These are phyloP conservation scores for Fusarium kyushuense DNA, from an alignment of 2,329 filamentous ascomycete genomes.

Conservation along the genomic window DNA sequence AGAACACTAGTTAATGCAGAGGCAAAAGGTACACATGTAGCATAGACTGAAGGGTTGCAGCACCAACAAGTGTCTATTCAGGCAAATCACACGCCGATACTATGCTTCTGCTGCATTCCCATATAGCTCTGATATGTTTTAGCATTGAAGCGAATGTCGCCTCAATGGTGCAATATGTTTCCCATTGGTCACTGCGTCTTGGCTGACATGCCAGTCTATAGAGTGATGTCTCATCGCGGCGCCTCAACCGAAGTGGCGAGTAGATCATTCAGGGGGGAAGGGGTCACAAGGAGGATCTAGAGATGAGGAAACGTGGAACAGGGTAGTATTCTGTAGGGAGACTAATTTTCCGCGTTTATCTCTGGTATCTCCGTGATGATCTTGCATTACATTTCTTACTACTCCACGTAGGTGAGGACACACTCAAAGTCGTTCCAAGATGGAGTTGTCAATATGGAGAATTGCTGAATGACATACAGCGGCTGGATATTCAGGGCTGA, in stretches of 20 bases:
- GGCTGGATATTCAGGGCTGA: neutral
- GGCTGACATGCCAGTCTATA: neutral
- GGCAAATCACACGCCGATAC: neutral
- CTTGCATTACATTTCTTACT: neutral
- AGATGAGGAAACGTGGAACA: neutral
- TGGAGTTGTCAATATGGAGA: neutral
- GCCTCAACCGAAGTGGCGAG: neutral
- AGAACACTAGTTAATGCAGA: neutral
- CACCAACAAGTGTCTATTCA: neutral
- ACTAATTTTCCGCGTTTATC: neutral
- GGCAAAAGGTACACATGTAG: neutral
- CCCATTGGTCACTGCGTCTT: neutral
- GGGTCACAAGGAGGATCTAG: neutral
- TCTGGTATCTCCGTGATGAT: neutral
- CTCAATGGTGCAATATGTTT: neutral
- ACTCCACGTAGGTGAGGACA: neutral
- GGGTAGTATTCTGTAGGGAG: neutral
- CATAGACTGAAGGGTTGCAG: neutral
- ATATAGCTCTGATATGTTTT: conserved; percentile 9
- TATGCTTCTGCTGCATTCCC: neutral
- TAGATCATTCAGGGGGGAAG: neutral
- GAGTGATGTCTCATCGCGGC: neutral
- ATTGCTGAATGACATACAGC: neutral
- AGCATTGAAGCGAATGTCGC: conserved; percentile 3
- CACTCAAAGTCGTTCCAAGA: neutral